Evolutionary conservation across 148 eudicot species (phyloP), one percentile per base, ranked within the genome.

Genomic region (Fagopyrum tataricum): DNA sequence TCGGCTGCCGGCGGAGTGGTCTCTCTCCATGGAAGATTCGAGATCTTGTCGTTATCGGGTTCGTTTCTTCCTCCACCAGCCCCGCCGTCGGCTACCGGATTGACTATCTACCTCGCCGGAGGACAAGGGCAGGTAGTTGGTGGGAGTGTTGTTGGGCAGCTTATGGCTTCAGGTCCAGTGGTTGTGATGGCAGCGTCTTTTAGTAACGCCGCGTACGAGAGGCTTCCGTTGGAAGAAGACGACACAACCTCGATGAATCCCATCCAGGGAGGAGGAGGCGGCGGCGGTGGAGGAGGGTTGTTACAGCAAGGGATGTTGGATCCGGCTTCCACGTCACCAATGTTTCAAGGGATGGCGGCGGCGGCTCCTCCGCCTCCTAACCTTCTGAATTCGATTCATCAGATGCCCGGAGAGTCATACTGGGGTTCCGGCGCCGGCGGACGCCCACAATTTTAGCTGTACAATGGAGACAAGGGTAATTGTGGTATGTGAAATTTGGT

Each of bases 101-200:
- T 90, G 4, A 88, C 90, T 5, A 85, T 90, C 14, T 90, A 90
- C 77, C 56, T 90, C 6, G 89, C 96, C 0, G 96, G 96, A 6
- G 96, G 96, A 49, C 96, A 90, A 70, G 96, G 96, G 18, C 96
- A 90, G 76, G 96, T 90, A 12, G 92, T 90, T 4, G 96, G 96
- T 18, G 96, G 96, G 1, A 79, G 88, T n/a, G 91, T 91, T 2
- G 96, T 85, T 0, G 96, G 96, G 64, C 83, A 82, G 23, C 82
- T 91, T 0, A 42, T 87, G 6, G 92, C 96, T 0, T 78, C 92
- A 0, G 96, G 96, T 1, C 96, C 96, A 0, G 92, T 90, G 8
- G 87, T 90, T 15, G 84, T 90, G 0, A 90, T 91, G 96, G 89
- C 96, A 0, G 96, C 96, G 0, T 91, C 96, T 0, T 91, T 91